Percentiles rank a stretch among this genome's conserved stretches.
phyloP scores from a whole-genome alignment of 1,284 basidiomycete species.

The Psilocybe mexicana region DNA sequence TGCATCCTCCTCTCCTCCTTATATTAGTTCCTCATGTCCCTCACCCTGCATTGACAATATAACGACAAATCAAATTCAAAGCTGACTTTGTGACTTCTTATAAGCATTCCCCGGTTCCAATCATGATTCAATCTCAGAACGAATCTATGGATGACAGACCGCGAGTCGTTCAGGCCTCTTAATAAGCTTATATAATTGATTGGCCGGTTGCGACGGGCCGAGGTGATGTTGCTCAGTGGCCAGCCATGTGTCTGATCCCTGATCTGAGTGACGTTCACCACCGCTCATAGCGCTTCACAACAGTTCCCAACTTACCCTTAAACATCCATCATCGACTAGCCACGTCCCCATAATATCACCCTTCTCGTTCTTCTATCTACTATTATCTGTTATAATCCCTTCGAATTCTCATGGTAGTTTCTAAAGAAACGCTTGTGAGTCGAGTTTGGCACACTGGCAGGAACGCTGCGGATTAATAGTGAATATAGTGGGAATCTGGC shows the following conservation, averaged over 20 bases:
- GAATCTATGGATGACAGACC: too few relatives aligned
- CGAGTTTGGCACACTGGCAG: not conserved
- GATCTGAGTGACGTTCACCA: too few relatives aligned
- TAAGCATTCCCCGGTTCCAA: too few relatives aligned
- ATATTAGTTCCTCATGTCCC: slow-evolving; percentile 15
- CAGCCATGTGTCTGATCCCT: too few relatives aligned
- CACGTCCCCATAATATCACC: not conserved
- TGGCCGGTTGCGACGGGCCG: too few relatives aligned
- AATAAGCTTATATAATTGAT: too few relatives aligned
- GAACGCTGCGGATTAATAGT: not conserved
- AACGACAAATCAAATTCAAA: slow-evolving; percentile 4
- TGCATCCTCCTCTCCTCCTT: slow-evolving; percentile 16
- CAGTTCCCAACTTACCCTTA: too few relatives aligned
- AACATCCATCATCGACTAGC: too few relatives aligned
- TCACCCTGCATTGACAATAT: slow-evolving; percentile 10
- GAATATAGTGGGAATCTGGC: slow-evolving; percentile 65
- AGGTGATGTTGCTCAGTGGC: too few relatives aligned
- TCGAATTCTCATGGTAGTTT: slow-evolving; percentile 8
- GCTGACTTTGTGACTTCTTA: not conserved
- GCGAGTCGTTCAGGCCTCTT: too few relatives aligned
- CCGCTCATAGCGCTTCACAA: too few relatives aligned
- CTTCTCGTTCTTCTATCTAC: not conserved
- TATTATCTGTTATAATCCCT: not conserved
- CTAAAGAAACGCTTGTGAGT: slow-evolving; percentile 17
- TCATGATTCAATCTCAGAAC: too few relatives aligned